Conservation (phyloP, 257 asterid genomes). For the Ilex asprella region DNA sequence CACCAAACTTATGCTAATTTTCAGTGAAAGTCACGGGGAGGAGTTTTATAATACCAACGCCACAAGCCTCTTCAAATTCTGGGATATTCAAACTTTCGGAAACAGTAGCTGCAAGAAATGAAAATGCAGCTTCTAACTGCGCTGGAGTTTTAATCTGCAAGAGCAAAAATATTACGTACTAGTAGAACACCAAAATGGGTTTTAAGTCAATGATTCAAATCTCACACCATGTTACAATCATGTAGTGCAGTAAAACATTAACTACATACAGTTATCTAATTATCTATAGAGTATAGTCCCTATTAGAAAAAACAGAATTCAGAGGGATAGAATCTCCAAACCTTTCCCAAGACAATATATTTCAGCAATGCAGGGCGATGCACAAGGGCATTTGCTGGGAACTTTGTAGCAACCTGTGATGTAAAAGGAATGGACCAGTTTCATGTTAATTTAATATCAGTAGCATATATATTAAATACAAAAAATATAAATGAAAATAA, state of each 20-base stretch:
- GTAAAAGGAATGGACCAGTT: constrained; percentile 5
- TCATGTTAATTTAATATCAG: not conserved
- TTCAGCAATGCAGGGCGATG: constrained; percentile 75
- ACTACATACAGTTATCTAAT: not conserved
- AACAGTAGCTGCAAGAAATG: constrained; percentile 44
- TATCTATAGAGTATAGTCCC: not conserved
- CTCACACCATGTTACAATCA: not conserved
- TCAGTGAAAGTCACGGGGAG: not conserved
- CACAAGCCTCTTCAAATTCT: constrained; percentile 82
- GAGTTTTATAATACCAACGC: constrained; percentile 57
- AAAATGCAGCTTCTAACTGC: constrained; percentile 79
- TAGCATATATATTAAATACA: too few species aligned
- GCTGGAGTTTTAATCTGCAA: constrained; percentile 66
- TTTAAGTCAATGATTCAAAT: not conserved
- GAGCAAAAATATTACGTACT: not conserved
- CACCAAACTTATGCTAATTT: not conserved
- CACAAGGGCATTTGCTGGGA: constrained; percentile 72
- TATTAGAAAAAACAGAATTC: not conserved
- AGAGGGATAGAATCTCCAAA: constrained; percentile 15
- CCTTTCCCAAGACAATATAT: constrained; percentile 63
- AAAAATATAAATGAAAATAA: too few species aligned
- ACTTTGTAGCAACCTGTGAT: constrained; percentile 78
- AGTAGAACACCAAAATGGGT: constrained; percentile 2
- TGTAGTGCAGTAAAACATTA: too few species aligned
- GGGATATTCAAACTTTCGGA: constrained; percentile 41